Base-by-base conservation (phyloP, 768 basidiomycete genomes). In the Coprinellus micaceus region DNA sequence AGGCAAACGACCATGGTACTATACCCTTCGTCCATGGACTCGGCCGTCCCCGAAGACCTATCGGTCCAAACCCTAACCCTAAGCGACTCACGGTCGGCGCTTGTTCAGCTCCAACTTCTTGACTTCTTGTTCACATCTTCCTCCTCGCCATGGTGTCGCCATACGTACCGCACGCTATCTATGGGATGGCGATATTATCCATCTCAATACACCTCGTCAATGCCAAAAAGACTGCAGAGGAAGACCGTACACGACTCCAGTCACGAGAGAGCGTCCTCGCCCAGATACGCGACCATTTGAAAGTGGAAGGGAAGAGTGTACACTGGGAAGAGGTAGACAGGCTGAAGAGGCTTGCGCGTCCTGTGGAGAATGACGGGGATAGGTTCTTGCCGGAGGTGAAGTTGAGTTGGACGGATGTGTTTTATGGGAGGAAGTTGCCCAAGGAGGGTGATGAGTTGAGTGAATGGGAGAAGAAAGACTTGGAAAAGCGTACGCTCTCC, bases 161-260 rank as follows among this genome's bases (percentile, higher is more conserved):
- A 17, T 88, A 88, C 70, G 64, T 86, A 56, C 85, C 83, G 26
- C 86, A 89, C 61, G 71, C 85, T 52, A 52, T 88, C 59, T 89
- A 82, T 67, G 81, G 85, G 29, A 71, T 84, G 45, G 85, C 84
- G 9, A 74, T 88, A 62, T 82, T 80, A 46, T 87, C 87, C 22
- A 67, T 88, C 58, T 82, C 86, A 26, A 82, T 87, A 55, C 86
- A 90, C 68, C 72, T 87, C 25, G 76, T 88, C 37, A 76, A 70
- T 64, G 77, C 81, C 52, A 77, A 82, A 57, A 79, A 75, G 48
- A 62, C 63, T 0, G 72, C 75, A 33, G 78, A 76, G 45, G 82
- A 82, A 41, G 82, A 87, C 56, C 78, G 78, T 41, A 74, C 81
- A 15, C 79, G 79, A 24, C 64, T 78, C 41, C 67, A 77, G 51